Evolutionary conservation across 164 flowering plant species (phyloP).

Genomic region (Berberis vulgaris): DNA sequence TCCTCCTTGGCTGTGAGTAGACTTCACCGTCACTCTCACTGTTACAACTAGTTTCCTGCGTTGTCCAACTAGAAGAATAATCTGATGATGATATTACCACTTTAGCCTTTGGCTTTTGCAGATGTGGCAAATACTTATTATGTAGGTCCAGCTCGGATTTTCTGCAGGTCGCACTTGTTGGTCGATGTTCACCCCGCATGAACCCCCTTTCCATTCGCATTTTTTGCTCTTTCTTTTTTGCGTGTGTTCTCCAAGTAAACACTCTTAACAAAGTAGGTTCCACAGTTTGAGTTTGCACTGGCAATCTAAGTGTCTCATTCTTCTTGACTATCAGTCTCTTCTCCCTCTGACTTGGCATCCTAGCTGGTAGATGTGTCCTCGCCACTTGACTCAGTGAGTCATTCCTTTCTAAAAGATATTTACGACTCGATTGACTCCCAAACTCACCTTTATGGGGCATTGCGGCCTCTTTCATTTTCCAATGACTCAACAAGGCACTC

Average conservation of each 20-base stretch:
- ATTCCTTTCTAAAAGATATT: neutral
- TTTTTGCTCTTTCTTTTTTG: neutral
- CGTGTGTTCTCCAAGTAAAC: neutral
- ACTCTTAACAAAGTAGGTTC: neutral
- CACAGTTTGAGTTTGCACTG: neutral
- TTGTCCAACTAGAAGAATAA: slow-evolving; percentile 20
- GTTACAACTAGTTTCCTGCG: slow-evolving; percentile 8
- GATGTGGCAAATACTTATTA: slow-evolving; percentile 4
- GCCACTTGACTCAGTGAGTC: neutral
- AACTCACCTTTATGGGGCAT: neutral
- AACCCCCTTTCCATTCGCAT: neutral
- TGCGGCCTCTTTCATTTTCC: neutral
- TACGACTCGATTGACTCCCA: neutral
- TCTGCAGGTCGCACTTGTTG: neutral
- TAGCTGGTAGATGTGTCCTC: slow-evolving; percentile 2
- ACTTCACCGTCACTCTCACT: slow-evolving; percentile 2
- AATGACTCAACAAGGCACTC: neutral
- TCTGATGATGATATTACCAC: slow-evolving; percentile 7
- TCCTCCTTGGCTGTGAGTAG: slow-evolving; percentile 4
- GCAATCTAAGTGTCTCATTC: neutral
- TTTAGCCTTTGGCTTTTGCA: slow-evolving; percentile 6
- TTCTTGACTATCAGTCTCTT: neutral
- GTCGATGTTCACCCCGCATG: neutral
- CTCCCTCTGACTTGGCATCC: slow-evolving; percentile 3
- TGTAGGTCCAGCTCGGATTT: neutral